Base-by-base conservation (phyloP, 768 basidiomycete species). In the Favolaschia claudopus region DNA sequence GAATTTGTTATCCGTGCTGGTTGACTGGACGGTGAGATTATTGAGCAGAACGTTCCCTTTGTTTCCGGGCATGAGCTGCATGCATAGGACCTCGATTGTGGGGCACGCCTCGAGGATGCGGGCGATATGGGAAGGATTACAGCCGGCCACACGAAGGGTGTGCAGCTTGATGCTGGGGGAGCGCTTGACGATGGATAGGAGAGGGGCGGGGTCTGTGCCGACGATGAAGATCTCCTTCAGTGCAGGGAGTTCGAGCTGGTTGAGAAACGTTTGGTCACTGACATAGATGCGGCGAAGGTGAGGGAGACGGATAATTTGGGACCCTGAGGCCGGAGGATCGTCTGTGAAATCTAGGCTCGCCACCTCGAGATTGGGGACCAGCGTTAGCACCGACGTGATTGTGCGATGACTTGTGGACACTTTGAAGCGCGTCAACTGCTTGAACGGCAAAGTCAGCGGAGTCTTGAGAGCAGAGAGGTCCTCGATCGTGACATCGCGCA, bases 151-250 rank as follows among this genome's bases (percentile, higher is more conserved):
- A 22, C 31, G 46, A 17, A 56, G 31, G 10, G 45, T 56, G 2
- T 40, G 17, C 5, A 56, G 38, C 12, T 15, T 40, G 22, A 48
- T 33, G 3, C 29, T 47, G 29, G 55, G 46, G 36, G 31, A 46
- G 37, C 55, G 45, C 14, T 25, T 3, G 10, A 56, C 5, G 22
- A 56, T 28, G 31, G 55, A 47, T n/a, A 56, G 45, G 19, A 48
- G 29, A 24, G 55, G 55, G 1, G 45, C 24, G 22, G 37, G 55
- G 31, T 25, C 14, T 2, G 46, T 42, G 38, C 33, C 29, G 24
- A 56, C 38, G 29, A 47, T 32, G 31, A 40, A 56, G 31, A 56
- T 45, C 44, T 46, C 45, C 17, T 59, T 27, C n/a, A 59, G 44
- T 1, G 37, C 43, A 19, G 58, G 58, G 1, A 59, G 22, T 4